Evolutionary conservation across 768 basidiomycete species (phyloP), one percentile per base, ranked within the genome.

Genomic region (Rhizopogon rudus): DNA sequence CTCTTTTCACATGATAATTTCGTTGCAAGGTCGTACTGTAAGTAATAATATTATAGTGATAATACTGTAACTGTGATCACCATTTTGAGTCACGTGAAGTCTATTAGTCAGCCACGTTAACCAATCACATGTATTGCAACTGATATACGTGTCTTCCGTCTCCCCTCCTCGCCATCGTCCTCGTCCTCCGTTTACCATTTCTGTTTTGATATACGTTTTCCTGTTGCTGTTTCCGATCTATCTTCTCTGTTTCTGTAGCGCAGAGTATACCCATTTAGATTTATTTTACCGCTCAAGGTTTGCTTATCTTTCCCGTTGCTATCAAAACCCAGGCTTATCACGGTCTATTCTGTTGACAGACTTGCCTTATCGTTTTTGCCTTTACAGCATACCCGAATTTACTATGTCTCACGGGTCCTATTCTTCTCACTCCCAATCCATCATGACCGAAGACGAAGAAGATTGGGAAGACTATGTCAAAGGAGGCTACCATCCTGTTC

Each of bases 401-500:
- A 67, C 63, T 54, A 85, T 84, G 84, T 86, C 84, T 74, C 83
- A 85, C 83, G 84, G 81, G 68, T 86, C 84, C 55, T 81, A 81
- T 76, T 86, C 87, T 60, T 87, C 85, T 71, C 81, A 73, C 77
- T 84, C 75, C 75, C 81, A 75, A 67, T 88, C 87, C 69, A 79
- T 88, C 78, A 87, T 89, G 86, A 88, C 88, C 48, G 89, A 91
- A 75, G 89, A 92, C 75, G 90, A 91, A 71, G 93, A 96, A 73
- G 93, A 94, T 67, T 89, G 88, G 81, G 92, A 95, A 74, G 93
- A 94, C 71, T 89, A 85, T 67, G 81, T 83, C 68, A 81, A 86
- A 46, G 86, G 90, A 55, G 90, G 90, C 35, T 92, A 92, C 68
- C 90, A 92, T 65, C 90, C 93, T n/a, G 91, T 97, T 48, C 89